Evolutionary conservation across 164 flowering plant genomes (phyloP), one percentile per base, ranked within the genome.

Genomic region (Aristolochia californica): DNA sequence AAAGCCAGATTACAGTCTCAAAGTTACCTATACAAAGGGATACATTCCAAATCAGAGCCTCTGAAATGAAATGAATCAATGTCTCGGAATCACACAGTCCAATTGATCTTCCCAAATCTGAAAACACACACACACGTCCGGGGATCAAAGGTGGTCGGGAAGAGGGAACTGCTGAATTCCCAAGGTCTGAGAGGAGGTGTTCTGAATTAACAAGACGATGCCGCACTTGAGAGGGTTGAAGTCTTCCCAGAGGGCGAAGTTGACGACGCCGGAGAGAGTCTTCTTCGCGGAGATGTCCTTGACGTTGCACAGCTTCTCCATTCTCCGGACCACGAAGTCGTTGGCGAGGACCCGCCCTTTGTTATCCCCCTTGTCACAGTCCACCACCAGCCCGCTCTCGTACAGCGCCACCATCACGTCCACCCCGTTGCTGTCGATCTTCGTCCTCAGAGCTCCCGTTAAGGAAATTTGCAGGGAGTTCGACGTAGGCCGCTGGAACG

Each of bases 371-470:
- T 54, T 64, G 1, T 68, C 68, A 59, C 89, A 81, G 63, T 88
- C 81, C 0, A 83, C 86, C 64, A 86, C 78, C 61, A 78, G 45
- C 10, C 84, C 81, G 26, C 50, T 79, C 69, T 91, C 93, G 63
- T 88, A 83, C 11, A 91, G 63, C 0, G 90, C 96, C 63, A 83
- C 90, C 87, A 91, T 83, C 12, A 91, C 59, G n/a, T 80, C 76
- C n/a, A 66, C 85, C 0, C 85, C 88, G 2, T 70, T 40, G 16
- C 58, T 34, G 55, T 86, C 95, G 14, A 81, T 68, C 68, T 84
- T 88, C 4, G 65, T 62, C 68, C 91, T 72, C 49, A 91, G 56
- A 5, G 89, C 43, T 66, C 97, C 97, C 14, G 76, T 63, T 25
- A 91, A 50, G 13, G 80, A 62, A 4, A 91, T 88, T 62, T 83